phyloP scores from a whole-genome alignment of 495 filamentous ascomycete genomes.

The Beverwykella pulmonaria region DNA sequence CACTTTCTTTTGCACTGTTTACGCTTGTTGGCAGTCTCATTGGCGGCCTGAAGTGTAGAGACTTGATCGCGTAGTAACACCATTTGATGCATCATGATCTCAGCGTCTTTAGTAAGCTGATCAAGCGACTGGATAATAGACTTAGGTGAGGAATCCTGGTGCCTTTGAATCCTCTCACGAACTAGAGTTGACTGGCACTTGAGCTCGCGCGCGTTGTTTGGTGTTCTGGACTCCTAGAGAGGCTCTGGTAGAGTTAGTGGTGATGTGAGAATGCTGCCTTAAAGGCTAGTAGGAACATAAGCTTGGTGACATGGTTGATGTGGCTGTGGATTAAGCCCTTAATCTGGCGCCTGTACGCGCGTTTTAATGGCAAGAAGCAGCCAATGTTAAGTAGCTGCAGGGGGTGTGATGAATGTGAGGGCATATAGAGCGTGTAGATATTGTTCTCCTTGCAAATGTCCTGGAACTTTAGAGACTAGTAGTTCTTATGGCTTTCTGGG shows the following conservation, averaged over 20 bases:
- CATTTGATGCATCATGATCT: constrained; percentile 5
- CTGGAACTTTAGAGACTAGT: constrained; percentile 1
- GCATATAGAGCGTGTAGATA: constrained; percentile 14
- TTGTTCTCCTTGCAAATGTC: constrained; percentile 9
- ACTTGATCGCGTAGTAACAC: too few relatives aligned
- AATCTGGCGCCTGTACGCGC: constrained; percentile 1
- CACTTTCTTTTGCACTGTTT: too few relatives aligned
- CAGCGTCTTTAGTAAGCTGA: not conserved
- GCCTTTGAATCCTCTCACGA: constrained; percentile 8
- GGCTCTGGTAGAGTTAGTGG: constrained; percentile 7
- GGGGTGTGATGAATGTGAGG: not conserved
- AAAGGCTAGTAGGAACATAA: constrained; percentile 11
- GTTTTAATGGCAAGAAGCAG: constrained; percentile 15
- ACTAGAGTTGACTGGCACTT: constrained; percentile 19
- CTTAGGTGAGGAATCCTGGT: constrained; percentile 11
- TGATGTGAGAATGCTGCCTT: not conserved
- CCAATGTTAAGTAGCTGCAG: constrained; percentile 15
- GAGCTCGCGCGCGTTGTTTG: constrained; percentile 13
- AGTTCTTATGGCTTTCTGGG: constrained; percentile 11
- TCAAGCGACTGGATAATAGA: constrained; percentile 3
- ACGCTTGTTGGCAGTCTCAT: too few relatives aligned
- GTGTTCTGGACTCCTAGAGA: constrained; percentile 19
- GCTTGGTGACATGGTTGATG: constrained; percentile 15
- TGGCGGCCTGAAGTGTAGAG: too few relatives aligned
- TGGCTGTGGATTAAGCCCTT: not conserved